phyloP scores from a whole-genome alignment of 2,329 filamentous ascomycete species.

The Ceratocystiopsis sp. region DNA sequence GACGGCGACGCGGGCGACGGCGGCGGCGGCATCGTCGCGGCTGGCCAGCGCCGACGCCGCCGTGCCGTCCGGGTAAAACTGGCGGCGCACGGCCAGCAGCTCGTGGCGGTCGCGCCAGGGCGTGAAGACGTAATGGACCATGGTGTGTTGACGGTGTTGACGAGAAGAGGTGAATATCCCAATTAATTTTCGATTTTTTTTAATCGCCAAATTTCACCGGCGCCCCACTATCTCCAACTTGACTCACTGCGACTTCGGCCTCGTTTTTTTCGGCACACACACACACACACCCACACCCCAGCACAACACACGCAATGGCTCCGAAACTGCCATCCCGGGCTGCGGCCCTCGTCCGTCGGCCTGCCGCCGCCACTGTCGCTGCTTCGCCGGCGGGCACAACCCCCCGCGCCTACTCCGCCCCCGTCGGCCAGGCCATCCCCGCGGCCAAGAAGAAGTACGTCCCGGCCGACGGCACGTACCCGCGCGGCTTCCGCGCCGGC shows the following conservation, averaged over 20 bases:
- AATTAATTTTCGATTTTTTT: neutral
- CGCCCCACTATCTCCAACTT: too few relatives aligned
- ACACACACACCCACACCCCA: too few relatives aligned
- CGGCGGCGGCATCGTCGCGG: neutral
- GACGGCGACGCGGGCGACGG: conserved; percentile 42
- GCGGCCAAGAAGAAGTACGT: conserved; percentile 80
- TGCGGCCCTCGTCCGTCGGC: too few relatives aligned
- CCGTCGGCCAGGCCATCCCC: conserved; percentile 44
- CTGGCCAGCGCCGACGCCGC: conserved; percentile 4
- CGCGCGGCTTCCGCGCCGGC: conserved; percentile 73
- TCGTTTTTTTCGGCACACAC: too few relatives aligned
- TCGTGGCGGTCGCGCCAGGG: conserved; percentile 53
- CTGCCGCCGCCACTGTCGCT: neutral
- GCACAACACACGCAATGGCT: too few relatives aligned
- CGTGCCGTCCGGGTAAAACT: conserved; percentile 37
- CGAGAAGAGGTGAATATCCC: too few relatives aligned
- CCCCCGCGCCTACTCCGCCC: conserved; percentile 34
- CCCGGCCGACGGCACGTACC: conserved; percentile 70
- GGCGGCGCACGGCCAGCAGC: conserved; percentile 45
- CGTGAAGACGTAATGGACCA: conserved; percentile 58
- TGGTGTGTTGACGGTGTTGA: conserved; percentile 14
- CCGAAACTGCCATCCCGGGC: too few relatives aligned
- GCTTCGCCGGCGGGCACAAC: too few relatives aligned
- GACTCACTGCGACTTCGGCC: too few relatives aligned
- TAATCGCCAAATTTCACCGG: too few relatives aligned